These are phyloP conservation scores for Penicillium subrubescens DNA, from an alignment of 495 filamentous ascomycete species.

Conservation along the genomic window DNA sequence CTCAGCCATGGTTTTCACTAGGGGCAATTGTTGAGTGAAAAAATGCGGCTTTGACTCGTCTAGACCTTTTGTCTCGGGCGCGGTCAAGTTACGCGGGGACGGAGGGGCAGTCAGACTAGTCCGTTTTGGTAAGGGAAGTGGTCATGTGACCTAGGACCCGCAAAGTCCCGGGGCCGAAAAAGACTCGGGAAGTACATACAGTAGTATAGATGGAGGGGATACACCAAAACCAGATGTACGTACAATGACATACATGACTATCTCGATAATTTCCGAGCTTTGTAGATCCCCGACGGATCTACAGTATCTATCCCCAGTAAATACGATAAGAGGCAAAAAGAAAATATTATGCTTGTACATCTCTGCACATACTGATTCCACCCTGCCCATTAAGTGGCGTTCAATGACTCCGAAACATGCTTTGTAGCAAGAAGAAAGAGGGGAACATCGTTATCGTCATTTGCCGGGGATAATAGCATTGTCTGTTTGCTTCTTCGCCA, in stretches of 20 bases:
- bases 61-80: background rate
- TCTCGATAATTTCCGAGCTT: background rate
- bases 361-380: background rate
- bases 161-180: constrained; percentile 8
- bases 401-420: constrained; percentile 1
- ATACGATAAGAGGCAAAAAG: background rate
- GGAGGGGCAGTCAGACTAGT: constrained; percentile 4
- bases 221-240: background rate
- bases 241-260: background rate
- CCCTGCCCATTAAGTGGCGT: constrained; percentile 7
- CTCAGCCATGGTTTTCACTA: constrained; percentile 42
- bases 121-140: background rate
- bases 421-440: background rate
- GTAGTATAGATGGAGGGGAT: no score
- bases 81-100: background rate
- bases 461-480: background rate
- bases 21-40: background rate
- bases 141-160: background rate
- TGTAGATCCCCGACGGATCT: background rate
- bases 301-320: background rate
- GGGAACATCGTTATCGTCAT: constrained; percentile 1
- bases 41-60: constrained; percentile 1
- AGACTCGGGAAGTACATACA: constrained; percentile 1
- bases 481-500: constrained; percentile 19
- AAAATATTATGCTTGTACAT: background rate